phyloP scores from a whole-genome alignment of 2,329 filamentous ascomycete genomes.

The Exophiala sideris region DNA sequence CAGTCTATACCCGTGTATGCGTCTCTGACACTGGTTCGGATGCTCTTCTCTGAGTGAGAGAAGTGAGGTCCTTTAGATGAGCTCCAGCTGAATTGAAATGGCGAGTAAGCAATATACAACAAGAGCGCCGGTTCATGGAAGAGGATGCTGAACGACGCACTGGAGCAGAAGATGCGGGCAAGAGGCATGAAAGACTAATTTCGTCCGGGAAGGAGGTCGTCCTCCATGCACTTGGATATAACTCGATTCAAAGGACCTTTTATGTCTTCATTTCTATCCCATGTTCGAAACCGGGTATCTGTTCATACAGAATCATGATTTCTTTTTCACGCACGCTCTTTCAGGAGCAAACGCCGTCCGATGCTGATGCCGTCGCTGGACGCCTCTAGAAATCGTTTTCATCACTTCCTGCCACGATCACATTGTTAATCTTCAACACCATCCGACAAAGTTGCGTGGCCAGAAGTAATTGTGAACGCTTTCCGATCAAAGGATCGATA shows the following conservation, averaged over 20 bases:
- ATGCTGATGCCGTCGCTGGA: conserved; percentile 4
- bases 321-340: conserved; percentile 9
- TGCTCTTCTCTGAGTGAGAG: no score
- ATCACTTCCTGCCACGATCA: conserved; percentile 83
- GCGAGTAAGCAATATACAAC: no score
- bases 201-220: no score
- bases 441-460: conserved; percentile 97
- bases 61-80: no score
- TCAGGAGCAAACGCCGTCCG: conserved; percentile 2
- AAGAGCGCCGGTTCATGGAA: no score
- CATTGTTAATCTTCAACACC: conserved; percentile 92
- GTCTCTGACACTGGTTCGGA: background rate
- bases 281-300: conserved; percentile 13
- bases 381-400: conserved; percentile 71
- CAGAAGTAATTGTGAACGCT: conserved; percentile 93
- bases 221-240: no score
- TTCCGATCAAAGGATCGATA: conserved; percentile 96
- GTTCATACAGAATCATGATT: conserved; percentile 11
- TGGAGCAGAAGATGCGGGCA: no score
- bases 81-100: no score
- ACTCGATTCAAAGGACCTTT: background rate
- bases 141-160: no score
- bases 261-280: conserved; percentile 13
- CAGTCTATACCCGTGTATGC: no score
- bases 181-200: no score